A percentile compares a stretch with the other conserved stretches of the same genome.
Evolutionary conservation across 1,284 basidiomycete genomes (phyloP).

Genomic region (Trichosporon inkin): DNA sequence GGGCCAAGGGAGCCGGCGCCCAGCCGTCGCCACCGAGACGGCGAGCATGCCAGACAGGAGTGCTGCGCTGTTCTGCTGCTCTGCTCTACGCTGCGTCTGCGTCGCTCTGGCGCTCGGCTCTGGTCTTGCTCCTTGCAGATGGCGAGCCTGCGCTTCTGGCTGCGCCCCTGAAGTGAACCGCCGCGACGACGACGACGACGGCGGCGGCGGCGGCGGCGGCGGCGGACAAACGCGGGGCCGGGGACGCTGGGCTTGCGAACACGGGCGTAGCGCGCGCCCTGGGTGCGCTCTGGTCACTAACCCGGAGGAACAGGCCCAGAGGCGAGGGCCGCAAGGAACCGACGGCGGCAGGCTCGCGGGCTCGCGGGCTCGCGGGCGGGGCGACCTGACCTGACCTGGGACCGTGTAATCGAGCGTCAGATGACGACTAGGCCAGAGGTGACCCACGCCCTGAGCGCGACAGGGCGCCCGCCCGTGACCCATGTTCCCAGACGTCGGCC

Average conservation of each 20-base stretch:
- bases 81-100: too few species aligned
- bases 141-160: too few species aligned
- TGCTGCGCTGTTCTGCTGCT: too few species aligned
- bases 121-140: too few species aligned
- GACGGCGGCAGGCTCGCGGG: too few species aligned
- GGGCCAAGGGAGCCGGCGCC: too few species aligned
- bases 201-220: not conserved
- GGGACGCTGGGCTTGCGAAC: not conserved
- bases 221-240: not conserved
- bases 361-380: too few species aligned
- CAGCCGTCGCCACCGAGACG: too few species aligned
- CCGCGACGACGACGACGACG: too few species aligned
- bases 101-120: too few species aligned
- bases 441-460: not conserved
- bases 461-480: not conserved
- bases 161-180: too few species aligned
- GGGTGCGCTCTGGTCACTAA: not conserved
- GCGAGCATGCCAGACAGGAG: not conserved
- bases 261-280: slow-evolving; percentile 1
- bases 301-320: not conserved
- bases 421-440: not conserved
- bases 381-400: too few species aligned
- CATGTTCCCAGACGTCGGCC: slow-evolving; percentile 1
- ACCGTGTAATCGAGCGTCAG: slow-evolving; percentile 8
- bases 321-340: not conserved